Percentiles rank a stretch among this genome's conserved stretches.
Conservation (phyloP, 2,329 filamentous ascomycete species). For the Fusarium bulbicola region DNA sequence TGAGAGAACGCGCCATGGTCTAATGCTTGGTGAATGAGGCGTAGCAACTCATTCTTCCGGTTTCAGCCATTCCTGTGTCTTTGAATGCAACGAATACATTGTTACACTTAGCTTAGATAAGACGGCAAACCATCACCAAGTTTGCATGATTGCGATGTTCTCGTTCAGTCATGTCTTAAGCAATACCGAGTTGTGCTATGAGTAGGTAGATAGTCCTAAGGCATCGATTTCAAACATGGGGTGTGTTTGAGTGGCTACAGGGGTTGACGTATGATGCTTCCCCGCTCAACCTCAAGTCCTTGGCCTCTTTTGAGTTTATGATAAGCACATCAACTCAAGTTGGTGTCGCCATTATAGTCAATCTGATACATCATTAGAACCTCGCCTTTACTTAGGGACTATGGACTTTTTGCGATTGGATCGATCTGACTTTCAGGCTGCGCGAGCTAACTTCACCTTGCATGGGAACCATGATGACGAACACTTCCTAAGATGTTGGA, state of each 20-base stretch:
- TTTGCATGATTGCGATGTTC: not conserved
- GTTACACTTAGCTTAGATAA: not conserved
- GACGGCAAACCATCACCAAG: not conserved
- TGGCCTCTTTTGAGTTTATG: not conserved
- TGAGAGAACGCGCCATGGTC: constrained; percentile 17
- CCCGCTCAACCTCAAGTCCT: constrained; percentile 19
- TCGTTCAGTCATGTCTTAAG: not conserved
- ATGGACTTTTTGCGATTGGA: constrained; percentile 25
- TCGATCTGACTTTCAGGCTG: constrained; percentile 10
- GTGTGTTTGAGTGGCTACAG: constrained; percentile 9
- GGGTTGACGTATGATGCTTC: constrained; percentile 17
- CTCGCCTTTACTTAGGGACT: not conserved
- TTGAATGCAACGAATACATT: constrained; percentile 3
- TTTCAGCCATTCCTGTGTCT: not conserved
- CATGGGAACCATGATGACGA: constrained; percentile 43
- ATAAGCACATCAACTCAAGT: not conserved
- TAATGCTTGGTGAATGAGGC: constrained; percentile 1
- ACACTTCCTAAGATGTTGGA: constrained; percentile 62
- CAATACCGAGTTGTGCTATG: not conserved
- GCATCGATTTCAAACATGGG: not conserved
- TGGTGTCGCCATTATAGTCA: not conserved
- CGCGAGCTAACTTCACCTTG: constrained; percentile 46
- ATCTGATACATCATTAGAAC: not conserved
- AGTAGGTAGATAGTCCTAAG: not conserved
- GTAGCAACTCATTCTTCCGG: constrained; percentile 4